Base-by-base conservation (phyloP, 1,139 yeast genomes). In the Candida sp. region DNA sequence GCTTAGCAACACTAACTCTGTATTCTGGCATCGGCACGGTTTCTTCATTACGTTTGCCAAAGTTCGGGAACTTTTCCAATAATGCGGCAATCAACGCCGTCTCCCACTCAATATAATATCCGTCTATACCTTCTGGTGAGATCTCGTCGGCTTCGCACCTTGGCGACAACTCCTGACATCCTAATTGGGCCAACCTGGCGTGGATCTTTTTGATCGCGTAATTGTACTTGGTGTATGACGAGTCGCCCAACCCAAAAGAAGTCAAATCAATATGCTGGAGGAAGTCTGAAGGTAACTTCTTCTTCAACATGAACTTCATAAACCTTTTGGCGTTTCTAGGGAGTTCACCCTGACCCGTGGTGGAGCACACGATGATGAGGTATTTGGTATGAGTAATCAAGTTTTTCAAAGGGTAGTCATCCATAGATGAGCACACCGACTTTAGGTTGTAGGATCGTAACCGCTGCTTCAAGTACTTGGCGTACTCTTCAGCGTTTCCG, bases 281-380 rank as follows among this genome's bases (percentile, higher is more conserved):
- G 43, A 91, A 71, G 61, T 84, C 84, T 1, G 58, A 41, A 0
- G 96, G 94, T 7, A 94, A 78, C 57, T 84, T 86, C 63, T 79
- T 83, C 62, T 83, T 82, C 54, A 91, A 79, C 56, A 94, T 67
- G 54, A 88, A 84, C 58, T 80, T 78, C 96, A 97, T 89, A 56
- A 93, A 83, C 51, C 77, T 78, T 55, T 78, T 75, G 2, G 89
- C 87, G 63, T 91, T 90, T 46, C 89, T 69, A 0, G 99, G 99
- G 32, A 94, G 68, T 57, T 89, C 98, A 17, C 99, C 99, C 67
- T 94, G 98, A 3, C 98, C 99, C 0, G 97, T 88, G 0, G 99
- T 94, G 1, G 98, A 86, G 62, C 96, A 88, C 5, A 94, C 65
- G 1, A 93, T 73, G 4, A 93, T 77, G 42, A 91, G 73, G 43